Base-by-base conservation (phyloP, 2,329 filamentous ascomycete species). In the Colletotrichum cereale region DNA sequence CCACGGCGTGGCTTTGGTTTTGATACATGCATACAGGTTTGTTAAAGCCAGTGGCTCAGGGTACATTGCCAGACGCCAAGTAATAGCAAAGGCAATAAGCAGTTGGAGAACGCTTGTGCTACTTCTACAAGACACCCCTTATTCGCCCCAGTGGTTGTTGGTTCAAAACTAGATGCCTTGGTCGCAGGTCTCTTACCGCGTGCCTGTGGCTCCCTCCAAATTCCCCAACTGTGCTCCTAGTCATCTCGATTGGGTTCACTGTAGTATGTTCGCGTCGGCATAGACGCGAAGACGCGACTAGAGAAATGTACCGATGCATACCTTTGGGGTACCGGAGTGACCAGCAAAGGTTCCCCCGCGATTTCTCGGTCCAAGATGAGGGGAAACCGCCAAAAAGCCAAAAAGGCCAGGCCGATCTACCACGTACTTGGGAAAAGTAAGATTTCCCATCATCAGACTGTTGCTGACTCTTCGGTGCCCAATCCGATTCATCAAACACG, bases 341-440 rank as follows among this genome's bases (percentile, higher is more conserved):
- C 21, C 31, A 34, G 8, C 21, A 2, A 7, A 1, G 10, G 5
- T 4, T 31, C 29, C 31, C 58, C 60, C 60, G 24, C 40, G 24
- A n/a, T 10, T 10, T 62, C 18, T 62, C 58, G 58, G 24, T 36
- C n/a, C 16, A 36, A 38, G 60, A 62, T 62, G 60, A 62, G 60
- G 60, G 60, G 60, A 40, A 52, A n/a, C 11, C 31, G 16, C 18
- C 7, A 12, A 16, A 31, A 34, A 18, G 47, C 12, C 47, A 29
- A 29, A 29, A 29, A 26, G 24, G 18, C 12, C 34, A 36, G 26
- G 14, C 31, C 11, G 12, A 34, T 36, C 57, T 16, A 24, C 24
- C 34, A 21, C 21, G 24, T 24, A 31, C 31, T 12, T 61, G 29
- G 44, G n/a, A 24, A n/a, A 21, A 2, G 26, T 5, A 36, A 26